Base-by-base conservation (phyloP, 176 grass and related monocot species). In the Aegilops sharonensis region DNA sequence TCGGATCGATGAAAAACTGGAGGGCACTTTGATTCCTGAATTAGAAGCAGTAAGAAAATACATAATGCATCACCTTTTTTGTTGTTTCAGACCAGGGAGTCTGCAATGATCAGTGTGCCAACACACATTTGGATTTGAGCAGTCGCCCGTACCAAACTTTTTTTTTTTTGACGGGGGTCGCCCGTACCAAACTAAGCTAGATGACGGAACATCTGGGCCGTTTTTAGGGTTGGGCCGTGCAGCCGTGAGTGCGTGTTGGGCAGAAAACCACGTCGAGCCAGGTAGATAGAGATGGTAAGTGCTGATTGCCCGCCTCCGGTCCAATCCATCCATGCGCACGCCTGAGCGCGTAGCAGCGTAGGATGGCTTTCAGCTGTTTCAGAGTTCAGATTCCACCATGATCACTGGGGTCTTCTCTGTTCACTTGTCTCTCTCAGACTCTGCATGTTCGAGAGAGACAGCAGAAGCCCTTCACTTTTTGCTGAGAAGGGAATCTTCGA, bases 101-200 rank as follows among this genome's bases (percentile, higher is more conserved):
- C 50, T 54, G 39, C 42, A 5, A 73, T 45, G 39, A 73, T 43
- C 67, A 70, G 34, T 73, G 71, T 25, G 21, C 37, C 11, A 45
- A 40, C 21, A 1, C 69, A 1, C 39, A 73, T 27, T 17, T 52
- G 48, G 48, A 15, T 15, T 73, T 39, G 71, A 73, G 71, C 39
- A 47, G 39, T 73, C n/a, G 0, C n/a, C 5, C 70, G 70, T 27
- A 27, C 27, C 27, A 27, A 27, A 27, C 27, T 27, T 27, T 27
- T 27, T 27, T 27, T 25, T 27, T 27, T 27, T 27, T 27, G 27
- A 27, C 27, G 27, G 27, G 27, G 27, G 27, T 27, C 27, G 27
- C 27, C 27, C 30, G 30, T 73, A 42, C 71, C 71, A 47, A 73
- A 73, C 71, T 73, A 73, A 73, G 71, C n/a, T 73, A 15, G 39